phyloP scores from a whole-genome alignment of 2,329 filamentous ascomycete species.

The Sphaerulina populicola region DNA sequence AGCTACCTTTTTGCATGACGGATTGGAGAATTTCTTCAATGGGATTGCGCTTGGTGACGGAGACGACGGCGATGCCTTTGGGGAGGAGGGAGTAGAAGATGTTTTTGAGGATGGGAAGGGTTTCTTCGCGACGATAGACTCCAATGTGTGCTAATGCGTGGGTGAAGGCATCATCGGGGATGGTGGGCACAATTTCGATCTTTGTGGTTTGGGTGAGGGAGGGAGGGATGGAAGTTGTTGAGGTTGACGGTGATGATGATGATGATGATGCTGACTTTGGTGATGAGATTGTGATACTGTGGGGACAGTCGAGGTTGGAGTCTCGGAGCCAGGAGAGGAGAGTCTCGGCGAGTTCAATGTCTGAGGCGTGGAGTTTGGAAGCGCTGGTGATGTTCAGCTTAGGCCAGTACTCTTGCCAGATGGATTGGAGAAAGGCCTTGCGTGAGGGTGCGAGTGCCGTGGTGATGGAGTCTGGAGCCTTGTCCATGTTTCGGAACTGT shows the following conservation, averaged over 20 bases:
- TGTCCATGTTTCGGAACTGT: not conserved
- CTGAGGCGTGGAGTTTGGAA: slow-evolving; percentile 4
- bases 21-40: not conserved
- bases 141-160: slow-evolving; percentile 13
- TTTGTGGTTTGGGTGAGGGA: slow-evolving; percentile 5
- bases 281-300: slow-evolving; percentile 2
- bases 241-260: too few species aligned
- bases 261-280: not conserved
- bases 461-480: slow-evolving; percentile 4
- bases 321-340: slow-evolving; percentile 9
- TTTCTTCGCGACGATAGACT: not conserved
- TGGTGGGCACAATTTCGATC: slow-evolving; percentile 1
- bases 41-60: slow-evolving; percentile 6
- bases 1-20: not conserved
- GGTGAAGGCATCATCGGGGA: slow-evolving; percentile 5
- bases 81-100: slow-evolving; percentile 9
- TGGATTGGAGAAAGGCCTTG: slow-evolving; percentile 5
- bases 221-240: not conserved
- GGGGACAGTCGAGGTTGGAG: not conserved
- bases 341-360: slow-evolving; percentile 9
- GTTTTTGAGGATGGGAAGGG: slow-evolving; percentile 3
- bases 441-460: slow-evolving; percentile 6
- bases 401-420: slow-evolving; percentile 6
- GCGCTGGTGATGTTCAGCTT: slow-evolving; percentile 8
- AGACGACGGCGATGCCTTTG: slow-evolving; percentile 8